phyloP scores from a whole-genome alignment of 2,329 filamentous ascomycete species.

The Fusarium haematococcum region DNA sequence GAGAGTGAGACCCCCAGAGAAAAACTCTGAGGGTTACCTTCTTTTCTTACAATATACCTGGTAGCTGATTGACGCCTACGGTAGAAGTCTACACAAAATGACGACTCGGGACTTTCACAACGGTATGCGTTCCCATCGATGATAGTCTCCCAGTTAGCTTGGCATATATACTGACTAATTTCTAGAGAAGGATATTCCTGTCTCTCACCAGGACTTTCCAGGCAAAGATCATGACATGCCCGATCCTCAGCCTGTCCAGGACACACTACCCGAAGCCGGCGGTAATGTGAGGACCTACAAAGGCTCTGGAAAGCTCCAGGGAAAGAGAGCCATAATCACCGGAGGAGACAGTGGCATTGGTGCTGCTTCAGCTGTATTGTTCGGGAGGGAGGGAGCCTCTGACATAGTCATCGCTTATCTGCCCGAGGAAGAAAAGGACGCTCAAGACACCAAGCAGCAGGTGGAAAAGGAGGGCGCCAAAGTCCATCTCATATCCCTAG shows the following conservation, averaged over 20 bases:
- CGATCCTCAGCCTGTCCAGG: conserved; percentile 64
- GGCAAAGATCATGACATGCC: conserved; percentile 47
- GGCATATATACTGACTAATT: conserved; percentile 31
- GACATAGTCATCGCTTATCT: conserved; percentile 80
- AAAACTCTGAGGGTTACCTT: neutral
- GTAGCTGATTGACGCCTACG: neutral
- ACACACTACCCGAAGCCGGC: conserved; percentile 75
- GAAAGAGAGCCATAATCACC: conserved; percentile 82
- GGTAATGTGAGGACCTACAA: conserved; percentile 78
- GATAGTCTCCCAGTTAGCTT: neutral
- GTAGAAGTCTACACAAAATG: conserved; percentile 24
- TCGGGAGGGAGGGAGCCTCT: conserved; percentile 80
- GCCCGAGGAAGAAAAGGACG: conserved; percentile 80
- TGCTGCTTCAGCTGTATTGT: conserved; percentile 79
- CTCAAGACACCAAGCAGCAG: conserved; percentile 76
- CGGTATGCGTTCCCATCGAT: conserved; percentile 13
- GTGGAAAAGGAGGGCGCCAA: conserved; percentile 76
- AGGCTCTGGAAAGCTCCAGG: conserved; percentile 79
- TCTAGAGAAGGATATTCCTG: conserved; percentile 50
- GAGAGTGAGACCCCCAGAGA: neutral
- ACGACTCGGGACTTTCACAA: conserved; percentile 39
- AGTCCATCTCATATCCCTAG: conserved; percentile 72
- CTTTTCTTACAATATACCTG: neutral
- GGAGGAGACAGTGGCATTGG: conserved; percentile 86
- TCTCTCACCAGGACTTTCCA: conserved; percentile 46